Evolutionary conservation across 225 moss, liverwort and hornwort genomes (phyloP).

Genomic region (Sphagnum contortum): DNA sequence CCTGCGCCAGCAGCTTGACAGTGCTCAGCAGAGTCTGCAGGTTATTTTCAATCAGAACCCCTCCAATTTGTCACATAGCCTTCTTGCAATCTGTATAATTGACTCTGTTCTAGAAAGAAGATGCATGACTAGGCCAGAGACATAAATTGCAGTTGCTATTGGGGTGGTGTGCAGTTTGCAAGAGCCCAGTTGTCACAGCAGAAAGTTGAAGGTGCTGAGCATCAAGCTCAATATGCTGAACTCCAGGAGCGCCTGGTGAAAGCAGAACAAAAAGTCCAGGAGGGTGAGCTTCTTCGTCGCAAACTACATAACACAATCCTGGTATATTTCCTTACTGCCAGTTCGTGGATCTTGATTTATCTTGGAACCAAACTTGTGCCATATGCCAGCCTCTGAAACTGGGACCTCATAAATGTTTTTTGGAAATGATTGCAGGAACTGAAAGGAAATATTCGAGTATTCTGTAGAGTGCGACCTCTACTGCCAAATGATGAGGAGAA

Average conservation of each 20-base stretch:
- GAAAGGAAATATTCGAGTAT: slow-evolving; percentile 92
- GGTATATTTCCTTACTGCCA: slow-evolving; percentile 16
- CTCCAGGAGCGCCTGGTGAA: slow-evolving; percentile 43
- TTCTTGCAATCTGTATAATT: no score
- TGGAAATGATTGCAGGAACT: slow-evolving; percentile 46
- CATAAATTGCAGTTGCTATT: no score
- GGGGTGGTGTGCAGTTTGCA: slow-evolving; percentile 25
- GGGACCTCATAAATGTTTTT: no score
- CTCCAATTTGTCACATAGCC: no score
- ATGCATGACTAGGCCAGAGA: no score
- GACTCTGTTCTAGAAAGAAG: no score
- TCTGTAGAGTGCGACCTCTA: slow-evolving; percentile 89
- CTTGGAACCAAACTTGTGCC: no score
- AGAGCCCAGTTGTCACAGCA: slow-evolving; percentile 63
- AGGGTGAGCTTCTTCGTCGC: slow-evolving; percentile 76
- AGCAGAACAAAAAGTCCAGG: slow-evolving; percentile 69
- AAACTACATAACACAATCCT: slow-evolving; percentile 91
- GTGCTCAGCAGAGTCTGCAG: slow-evolving; percentile 72
- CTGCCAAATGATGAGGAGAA: slow-evolving; percentile 70
- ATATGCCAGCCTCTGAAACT: no score
- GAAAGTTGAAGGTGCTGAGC: slow-evolving; percentile 52
- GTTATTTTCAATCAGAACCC: slow-evolving; percentile 3
- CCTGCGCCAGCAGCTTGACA: slow-evolving; percentile 73
- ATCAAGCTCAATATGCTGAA: slow-evolving; percentile 55
- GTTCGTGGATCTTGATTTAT: neutral